These are phyloP conservation scores for Dothidotthia symphoricarpi DNA, from an alignment of 2,329 filamentous ascomycete species.

Conservation along the genomic window DNA sequence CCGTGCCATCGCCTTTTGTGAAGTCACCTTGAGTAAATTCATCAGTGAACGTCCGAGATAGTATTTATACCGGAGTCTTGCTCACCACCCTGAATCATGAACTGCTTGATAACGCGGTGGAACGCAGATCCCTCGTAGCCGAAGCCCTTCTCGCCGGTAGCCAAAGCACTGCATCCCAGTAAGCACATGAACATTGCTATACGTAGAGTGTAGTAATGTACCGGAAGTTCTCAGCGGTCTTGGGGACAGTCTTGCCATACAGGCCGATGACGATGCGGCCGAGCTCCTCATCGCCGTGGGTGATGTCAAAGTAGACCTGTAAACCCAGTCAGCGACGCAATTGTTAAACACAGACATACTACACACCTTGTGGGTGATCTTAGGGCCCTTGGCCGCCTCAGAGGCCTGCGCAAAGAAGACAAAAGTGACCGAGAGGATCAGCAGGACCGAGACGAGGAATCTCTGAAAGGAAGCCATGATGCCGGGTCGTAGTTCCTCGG, in stretches of 20 bases:
- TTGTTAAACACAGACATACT: not conserved
- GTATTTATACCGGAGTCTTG: conserved; percentile 12
- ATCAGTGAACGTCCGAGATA: no score
- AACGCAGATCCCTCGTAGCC: conserved; percentile 79
- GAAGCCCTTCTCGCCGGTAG: conserved; percentile 82
- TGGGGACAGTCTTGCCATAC: conserved; percentile 82
- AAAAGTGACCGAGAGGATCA: conserved; percentile 67
- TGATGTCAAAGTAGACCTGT: conserved; percentile 78
- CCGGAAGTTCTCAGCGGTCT: conserved; percentile 68
- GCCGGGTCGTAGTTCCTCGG: conserved; percentile 20
- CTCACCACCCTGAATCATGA: conserved; percentile 91
- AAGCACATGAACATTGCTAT: conserved; percentile 5
- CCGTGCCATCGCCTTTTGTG: conserved; percentile 76
- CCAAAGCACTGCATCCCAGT: conserved; percentile 63
- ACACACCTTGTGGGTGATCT: conserved; percentile 85
- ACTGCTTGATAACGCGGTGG: conserved; percentile 87
- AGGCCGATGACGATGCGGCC: conserved; percentile 78
- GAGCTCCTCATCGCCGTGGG: conserved; percentile 69
- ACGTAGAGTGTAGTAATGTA: conserved; percentile 17
- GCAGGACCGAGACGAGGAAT: conserved; percentile 67
- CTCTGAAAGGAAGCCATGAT: conserved; percentile 75
- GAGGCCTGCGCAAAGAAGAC: conserved; percentile 38
- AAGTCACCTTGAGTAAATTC: conserved; percentile 70
- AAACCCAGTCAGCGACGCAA: not conserved
- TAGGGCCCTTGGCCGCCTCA: conserved; percentile 65